Evolutionary conservation across 1,284 basidiomycete genomes (phyloP).

Genomic region (Grifola frondosa): DNA sequence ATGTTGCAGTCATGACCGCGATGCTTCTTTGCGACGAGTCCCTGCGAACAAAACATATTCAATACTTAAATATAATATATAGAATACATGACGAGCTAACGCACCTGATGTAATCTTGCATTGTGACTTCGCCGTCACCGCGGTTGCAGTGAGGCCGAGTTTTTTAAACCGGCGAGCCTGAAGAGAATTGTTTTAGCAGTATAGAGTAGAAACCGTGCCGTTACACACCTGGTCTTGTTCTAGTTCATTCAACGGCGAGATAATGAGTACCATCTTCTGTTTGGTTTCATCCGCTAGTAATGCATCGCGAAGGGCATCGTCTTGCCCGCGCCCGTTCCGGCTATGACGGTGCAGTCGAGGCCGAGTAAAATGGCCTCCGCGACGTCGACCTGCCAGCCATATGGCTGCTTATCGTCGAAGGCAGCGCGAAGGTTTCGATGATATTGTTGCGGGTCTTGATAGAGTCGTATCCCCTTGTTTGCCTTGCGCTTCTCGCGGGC

Average conservation of each 20-base stretch:
- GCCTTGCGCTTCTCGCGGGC: too few species aligned
- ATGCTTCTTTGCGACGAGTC: neutral
- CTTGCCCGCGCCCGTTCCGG: constrained; percentile 36
- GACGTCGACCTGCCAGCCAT: constrained; percentile 37
- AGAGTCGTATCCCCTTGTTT: too few species aligned
- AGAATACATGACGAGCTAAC: constrained; percentile 21
- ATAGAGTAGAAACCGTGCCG: constrained; percentile 30
- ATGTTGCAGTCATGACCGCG: neutral
- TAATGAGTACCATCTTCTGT: constrained; percentile 9
- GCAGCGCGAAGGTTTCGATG: neutral
- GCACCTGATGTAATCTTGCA: constrained; percentile 25
- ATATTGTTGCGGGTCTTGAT: neutral
- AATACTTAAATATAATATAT: constrained; percentile 15
- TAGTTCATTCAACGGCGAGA: constrained; percentile 7
- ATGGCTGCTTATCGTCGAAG: constrained; percentile 6
- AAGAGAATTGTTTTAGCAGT: neutral
- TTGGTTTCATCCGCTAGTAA: constrained; percentile 20
- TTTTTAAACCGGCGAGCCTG: constrained; percentile 27
- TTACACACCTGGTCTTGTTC: constrained; percentile 12
- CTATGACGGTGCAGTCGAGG: constrained; percentile 34
- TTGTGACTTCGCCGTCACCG: constrained; percentile 36
- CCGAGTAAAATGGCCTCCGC: constrained; percentile 34
- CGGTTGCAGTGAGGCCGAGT: constrained; percentile 26
- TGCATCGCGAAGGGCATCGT: constrained; percentile 38
- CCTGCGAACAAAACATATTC: neutral